phyloP scores from a whole-genome alignment of 2,329 filamentous ascomycete genomes.

The Amesomyces nigricolor region DNA sequence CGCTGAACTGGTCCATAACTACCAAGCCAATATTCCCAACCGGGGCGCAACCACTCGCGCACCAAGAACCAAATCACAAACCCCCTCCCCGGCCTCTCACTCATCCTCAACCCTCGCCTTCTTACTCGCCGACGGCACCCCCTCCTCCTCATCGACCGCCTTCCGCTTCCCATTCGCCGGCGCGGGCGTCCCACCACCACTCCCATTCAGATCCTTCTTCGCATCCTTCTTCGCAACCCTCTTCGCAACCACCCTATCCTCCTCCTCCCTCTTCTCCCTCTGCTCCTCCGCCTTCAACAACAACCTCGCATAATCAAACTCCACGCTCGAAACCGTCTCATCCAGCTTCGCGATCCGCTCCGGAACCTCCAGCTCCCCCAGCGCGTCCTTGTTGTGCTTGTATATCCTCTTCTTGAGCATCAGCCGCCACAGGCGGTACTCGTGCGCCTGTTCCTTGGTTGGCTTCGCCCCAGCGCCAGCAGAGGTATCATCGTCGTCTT shows the following conservation, averaged over 20 bases:
- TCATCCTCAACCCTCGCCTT: constrained; percentile 38
- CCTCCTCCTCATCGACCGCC: constrained; percentile 27
- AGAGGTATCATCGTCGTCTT: constrained; percentile 32
- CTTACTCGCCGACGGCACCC: constrained; percentile 35
- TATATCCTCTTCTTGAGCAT: constrained; percentile 74
- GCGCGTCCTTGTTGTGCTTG: constrained; percentile 64
- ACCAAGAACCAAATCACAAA: neutral
- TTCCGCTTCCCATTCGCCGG: constrained; percentile 42
- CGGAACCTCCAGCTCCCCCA: constrained; percentile 61
- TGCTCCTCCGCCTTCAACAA: constrained; percentile 44
- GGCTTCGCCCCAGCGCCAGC: constrained; percentile 39
- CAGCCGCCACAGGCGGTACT: constrained; percentile 66
- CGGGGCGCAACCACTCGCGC: neutral
- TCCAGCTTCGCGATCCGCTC: constrained; percentile 70
- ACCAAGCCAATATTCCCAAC: neutral
- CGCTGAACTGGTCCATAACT: neutral
- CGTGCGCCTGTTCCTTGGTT: constrained; percentile 52
- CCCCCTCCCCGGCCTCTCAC: neutral
- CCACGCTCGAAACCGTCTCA: constrained; percentile 60
- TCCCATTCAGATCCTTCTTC: no score
- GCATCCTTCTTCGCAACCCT: neutral
- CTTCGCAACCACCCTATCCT: constrained; percentile 19
- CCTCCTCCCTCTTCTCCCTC: constrained; percentile 16
- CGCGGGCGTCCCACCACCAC: no score
- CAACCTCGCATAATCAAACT: constrained; percentile 66